Evolutionary conservation across 1,284 basidiomycete genomes (phyloP).

Genomic region (Mycosarcoma maydis): DNA sequence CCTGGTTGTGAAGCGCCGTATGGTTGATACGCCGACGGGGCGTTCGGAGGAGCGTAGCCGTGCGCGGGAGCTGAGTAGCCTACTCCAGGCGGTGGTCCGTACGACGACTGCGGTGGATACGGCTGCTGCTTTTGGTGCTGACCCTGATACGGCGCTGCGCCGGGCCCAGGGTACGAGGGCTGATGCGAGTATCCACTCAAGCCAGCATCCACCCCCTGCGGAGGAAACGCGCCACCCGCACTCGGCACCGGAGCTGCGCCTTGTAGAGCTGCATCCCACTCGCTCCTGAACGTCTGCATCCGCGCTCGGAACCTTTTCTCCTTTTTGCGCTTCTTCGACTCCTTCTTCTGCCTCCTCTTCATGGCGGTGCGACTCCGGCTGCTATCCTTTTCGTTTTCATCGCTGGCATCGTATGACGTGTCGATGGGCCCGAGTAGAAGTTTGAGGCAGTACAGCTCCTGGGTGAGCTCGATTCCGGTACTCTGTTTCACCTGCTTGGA

Average conservation of each 20-base stretch:
- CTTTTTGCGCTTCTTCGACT: slow-evolving; percentile 18
- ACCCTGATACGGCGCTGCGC: too few species aligned
- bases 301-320: slow-evolving; percentile 13
- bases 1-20: slow-evolving; percentile 12
- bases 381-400: slow-evolving; percentile 30
- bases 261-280: slow-evolving; percentile 19
- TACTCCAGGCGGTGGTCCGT: slow-evolving; percentile 4
- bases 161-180: slow-evolving; percentile 29
- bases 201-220: slow-evolving; percentile 13
- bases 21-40: slow-evolving; percentile 7
- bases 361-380: slow-evolving; percentile 6
- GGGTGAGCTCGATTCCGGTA: slow-evolving; percentile 54
- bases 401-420: slow-evolving; percentile 51
- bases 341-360: slow-evolving; percentile 30
- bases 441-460: slow-evolving; percentile 56
- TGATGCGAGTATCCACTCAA: slow-evolving; percentile 31
- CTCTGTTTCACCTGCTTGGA: slow-evolving; percentile 40
- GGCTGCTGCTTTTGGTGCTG: slow-evolving; percentile 12
- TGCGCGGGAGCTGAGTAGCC: slow-evolving; percentile 13
- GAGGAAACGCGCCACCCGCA: slow-evolving; percentile 34
- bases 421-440: slow-evolving; percentile 57
- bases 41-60: slow-evolving; percentile 1
- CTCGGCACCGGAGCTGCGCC: slow-evolving; percentile 26
- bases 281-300: slow-evolving; percentile 22
- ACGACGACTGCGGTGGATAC: slow-evolving; percentile 13